phyloP scores from a whole-genome alignment of 495 filamentous ascomycete genomes.

The Hyaloscypha bicolor region DNA sequence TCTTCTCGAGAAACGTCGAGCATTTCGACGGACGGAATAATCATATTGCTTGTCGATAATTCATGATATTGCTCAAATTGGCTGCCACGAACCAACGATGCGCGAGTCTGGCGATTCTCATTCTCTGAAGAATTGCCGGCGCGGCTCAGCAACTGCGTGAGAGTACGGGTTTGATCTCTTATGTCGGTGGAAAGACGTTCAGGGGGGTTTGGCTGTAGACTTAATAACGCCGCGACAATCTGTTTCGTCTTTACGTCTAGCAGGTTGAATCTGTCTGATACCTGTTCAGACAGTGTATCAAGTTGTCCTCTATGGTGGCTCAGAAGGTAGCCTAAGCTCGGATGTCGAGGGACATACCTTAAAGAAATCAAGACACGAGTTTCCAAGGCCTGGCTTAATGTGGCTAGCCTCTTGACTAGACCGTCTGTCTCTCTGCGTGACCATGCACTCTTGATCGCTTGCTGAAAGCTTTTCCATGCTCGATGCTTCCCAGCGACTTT shows the following conservation, averaged over 20 bases:
- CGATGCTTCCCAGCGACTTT: neutral
- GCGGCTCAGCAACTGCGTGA: constrained; percentile 15
- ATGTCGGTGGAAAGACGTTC: neutral
- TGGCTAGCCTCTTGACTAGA: neutral
- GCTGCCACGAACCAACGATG: neutral
- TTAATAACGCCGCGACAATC: constrained; percentile 11
- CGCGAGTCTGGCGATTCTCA: neutral
- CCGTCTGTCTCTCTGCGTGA: neutral
- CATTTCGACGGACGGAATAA: no score
- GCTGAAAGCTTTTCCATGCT: neutral
- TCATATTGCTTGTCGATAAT: no score
- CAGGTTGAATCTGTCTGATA: constrained; percentile 7
- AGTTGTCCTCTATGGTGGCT: neutral
- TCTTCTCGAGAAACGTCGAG: neutral
- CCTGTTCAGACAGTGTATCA: neutral
- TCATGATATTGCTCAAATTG: neutral
- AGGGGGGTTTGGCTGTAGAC: neutral
- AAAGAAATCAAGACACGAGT: neutral
- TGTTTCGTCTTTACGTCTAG: neutral
- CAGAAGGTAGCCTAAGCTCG: neutral
- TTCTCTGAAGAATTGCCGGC: neutral
- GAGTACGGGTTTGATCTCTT: constrained; percentile 2
- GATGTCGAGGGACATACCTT: neutral
- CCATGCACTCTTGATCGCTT: neutral
- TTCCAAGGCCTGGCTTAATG: neutral